Conservation (phyloP, 768 basidiomycete species). For the Phlegmacium glaucopus region DNA sequence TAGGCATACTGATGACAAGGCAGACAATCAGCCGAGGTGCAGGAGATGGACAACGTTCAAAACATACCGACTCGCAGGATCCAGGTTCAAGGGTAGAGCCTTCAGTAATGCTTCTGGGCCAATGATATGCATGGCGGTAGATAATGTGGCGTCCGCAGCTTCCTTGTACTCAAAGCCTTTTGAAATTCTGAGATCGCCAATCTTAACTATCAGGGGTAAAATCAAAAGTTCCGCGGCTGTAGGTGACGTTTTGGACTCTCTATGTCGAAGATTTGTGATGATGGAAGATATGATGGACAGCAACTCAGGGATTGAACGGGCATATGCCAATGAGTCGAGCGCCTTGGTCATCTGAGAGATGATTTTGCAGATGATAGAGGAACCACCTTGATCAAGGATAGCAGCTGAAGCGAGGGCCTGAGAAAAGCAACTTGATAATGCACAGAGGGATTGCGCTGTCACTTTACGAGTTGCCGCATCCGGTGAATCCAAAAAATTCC, state of each 20-base stretch:
- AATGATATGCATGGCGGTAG: conserved; percentile 77
- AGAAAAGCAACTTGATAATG: conserved; percentile 70
- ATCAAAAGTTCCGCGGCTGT: conserved; percentile 71
- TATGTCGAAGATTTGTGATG: conserved; percentile 55
- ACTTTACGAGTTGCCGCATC: conserved; percentile 60
- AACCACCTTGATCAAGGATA: conserved; percentile 42
- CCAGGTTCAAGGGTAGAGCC: conserved; percentile 81
- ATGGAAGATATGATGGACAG: conserved; percentile 72
- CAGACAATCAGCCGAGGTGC: not conserved
- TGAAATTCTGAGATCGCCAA: conserved; percentile 71
- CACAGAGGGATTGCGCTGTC: conserved; percentile 57
- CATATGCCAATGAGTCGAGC: conserved; percentile 69
- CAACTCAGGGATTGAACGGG: conserved; percentile 75
- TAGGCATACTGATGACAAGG: conserved; percentile 48
- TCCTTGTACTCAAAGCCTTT: conserved; percentile 92
- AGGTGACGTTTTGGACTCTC: conserved; percentile 34
- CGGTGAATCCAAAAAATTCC: conserved; percentile 74
- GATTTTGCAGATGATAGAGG: conserved; percentile 58
- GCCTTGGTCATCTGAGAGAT: conserved; percentile 64
- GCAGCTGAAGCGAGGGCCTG: conserved; percentile 55
- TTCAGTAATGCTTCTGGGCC: conserved; percentile 80
- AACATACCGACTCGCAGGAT: conserved; percentile 72
- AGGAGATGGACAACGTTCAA: not conserved
- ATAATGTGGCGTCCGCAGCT: conserved; percentile 74
- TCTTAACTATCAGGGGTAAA: conserved; percentile 60